Percentiles rank a stretch among this genome's conserved stretches.
Conservation (phyloP, 805 yeast genomes). For the Saccharomyces kudriavzevii region DNA sequence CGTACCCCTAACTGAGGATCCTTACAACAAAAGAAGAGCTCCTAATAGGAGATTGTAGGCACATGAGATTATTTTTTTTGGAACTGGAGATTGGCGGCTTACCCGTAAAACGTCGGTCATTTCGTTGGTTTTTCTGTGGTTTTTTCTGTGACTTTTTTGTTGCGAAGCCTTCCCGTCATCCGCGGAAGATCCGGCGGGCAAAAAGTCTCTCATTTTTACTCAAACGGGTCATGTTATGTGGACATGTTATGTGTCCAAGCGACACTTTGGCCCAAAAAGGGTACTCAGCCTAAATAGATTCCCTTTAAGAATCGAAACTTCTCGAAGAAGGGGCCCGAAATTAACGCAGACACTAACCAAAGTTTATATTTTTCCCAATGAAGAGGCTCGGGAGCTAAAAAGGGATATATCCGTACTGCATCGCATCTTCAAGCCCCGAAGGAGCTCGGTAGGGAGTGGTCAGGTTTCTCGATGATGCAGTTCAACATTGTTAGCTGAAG, state of each 20-base stretch:
- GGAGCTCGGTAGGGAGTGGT: neutral
- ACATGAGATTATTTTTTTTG: neutral
- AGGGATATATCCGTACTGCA: neutral
- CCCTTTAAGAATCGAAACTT: neutral
- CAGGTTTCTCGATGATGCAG: neutral
- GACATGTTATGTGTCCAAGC: neutral
- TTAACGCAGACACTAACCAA: neutral
- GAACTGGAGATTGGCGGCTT: neutral
- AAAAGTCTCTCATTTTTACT: neutral
- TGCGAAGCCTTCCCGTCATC: neutral
- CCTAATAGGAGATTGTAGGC: neutral
- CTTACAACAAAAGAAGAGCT: neutral
- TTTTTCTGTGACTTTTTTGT: neutral
- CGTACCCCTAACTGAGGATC: neutral
- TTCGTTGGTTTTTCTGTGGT: neutral
- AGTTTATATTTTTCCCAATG: neutral
- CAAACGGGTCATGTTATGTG: neutral
- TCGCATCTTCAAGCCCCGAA: neutral
- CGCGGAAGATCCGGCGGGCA: neutral
- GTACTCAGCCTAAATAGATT: neutral
- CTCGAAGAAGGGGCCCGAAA: neutral
- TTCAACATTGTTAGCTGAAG: neutral
- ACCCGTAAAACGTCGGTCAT: neutral
- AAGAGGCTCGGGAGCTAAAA: neutral
- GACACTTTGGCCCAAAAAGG: neutral